phyloP scores from a whole-genome alignment of 768 basidiomycete genomes.

The Phallus indusiatus region DNA sequence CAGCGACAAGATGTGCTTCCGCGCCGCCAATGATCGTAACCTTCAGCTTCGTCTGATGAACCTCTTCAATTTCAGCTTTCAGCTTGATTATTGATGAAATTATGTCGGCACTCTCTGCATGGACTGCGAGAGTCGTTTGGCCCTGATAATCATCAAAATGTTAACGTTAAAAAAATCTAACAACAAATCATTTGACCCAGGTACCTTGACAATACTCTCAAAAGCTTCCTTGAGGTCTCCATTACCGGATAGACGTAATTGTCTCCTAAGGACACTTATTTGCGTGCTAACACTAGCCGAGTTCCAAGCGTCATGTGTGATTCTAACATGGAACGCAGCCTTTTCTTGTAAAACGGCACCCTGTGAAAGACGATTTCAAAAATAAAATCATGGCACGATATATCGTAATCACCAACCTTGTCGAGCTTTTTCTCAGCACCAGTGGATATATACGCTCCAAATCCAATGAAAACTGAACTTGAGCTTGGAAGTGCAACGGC shows the following conservation, averaged over 20 bases:
- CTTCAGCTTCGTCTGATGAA: slow-evolving; percentile 45
- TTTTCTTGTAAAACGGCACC: slow-evolving; percentile 60
- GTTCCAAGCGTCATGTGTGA: slow-evolving; percentile 25
- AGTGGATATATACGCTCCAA: slow-evolving; percentile 52
- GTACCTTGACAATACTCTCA: not conserved
- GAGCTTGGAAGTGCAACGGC: slow-evolving; percentile 54
- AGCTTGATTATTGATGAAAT: slow-evolving; percentile 62
- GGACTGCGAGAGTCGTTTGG: slow-evolving; percentile 29
- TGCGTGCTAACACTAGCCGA: slow-evolving; percentile 26
- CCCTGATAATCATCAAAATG: slow-evolving; percentile 17
- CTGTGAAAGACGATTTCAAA: slow-evolving; percentile 3
- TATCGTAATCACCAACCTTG: slow-evolving; percentile 2
- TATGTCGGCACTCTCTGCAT: slow-evolving; percentile 59
- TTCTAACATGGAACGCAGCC: slow-evolving; percentile 52
- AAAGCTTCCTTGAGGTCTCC: slow-evolving; percentile 1
- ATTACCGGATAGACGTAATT: slow-evolving; percentile 19
- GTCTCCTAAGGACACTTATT: slow-evolving; percentile 24
- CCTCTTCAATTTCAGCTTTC: slow-evolving; percentile 57
- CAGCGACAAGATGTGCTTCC: slow-evolving; percentile 58
- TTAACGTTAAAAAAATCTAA: not conserved
- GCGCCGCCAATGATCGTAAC: slow-evolving; percentile 54
- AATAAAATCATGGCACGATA: not conserved
- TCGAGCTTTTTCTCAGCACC: slow-evolving; percentile 52
- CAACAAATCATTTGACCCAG: not conserved
- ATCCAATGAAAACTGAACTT: slow-evolving; percentile 47